Conservation (phyloP, 2,329 filamentous ascomycete genomes). For the Aspergillus thermomutatus region DNA sequence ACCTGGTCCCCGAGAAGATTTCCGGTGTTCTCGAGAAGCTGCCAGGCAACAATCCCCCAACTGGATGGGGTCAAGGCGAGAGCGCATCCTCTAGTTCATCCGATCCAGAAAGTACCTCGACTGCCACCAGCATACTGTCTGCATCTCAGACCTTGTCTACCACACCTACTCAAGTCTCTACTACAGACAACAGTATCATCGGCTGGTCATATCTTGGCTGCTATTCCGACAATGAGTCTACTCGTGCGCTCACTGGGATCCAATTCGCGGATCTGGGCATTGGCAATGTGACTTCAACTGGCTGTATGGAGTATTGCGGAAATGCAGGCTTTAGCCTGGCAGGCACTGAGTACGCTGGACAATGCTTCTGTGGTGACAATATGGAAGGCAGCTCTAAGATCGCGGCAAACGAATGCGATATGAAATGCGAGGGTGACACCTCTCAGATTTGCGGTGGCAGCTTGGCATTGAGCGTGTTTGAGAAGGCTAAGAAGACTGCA, state of each 20-base stretch:
- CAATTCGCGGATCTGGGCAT: slow-evolving; percentile 43
- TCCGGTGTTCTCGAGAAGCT: slow-evolving; percentile 12
- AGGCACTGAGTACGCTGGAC: slow-evolving; percentile 48
- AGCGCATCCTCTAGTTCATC: neutral
- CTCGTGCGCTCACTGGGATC: slow-evolving; percentile 35
- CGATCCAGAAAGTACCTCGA: neutral
- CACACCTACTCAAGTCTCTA: slow-evolving; percentile 29
- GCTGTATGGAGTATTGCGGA: slow-evolving; percentile 51
- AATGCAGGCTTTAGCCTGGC: slow-evolving; percentile 45
- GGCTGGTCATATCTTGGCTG: too few species aligned
- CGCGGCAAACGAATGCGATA: too few species aligned
- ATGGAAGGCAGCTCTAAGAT: slow-evolving; percentile 1
- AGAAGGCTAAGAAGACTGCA: too few species aligned
- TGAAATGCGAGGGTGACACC: too few species aligned
- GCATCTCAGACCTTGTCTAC: slow-evolving; percentile 33
- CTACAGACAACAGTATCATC: slow-evolving; percentile 16
- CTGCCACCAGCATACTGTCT: slow-evolving; percentile 1
- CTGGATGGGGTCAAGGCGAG: slow-evolving; percentile 13
- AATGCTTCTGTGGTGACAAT: slow-evolving; percentile 49
- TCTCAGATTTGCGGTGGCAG: too few species aligned
- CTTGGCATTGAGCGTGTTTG: too few species aligned
- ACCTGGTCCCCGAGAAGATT: slow-evolving; percentile 11
- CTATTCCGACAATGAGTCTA: neutral
- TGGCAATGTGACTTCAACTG: slow-evolving; percentile 39
- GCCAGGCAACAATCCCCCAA: slow-evolving; percentile 12